Percentiles rank a stretch among this genome's conserved stretches.
These are phyloP conservation scores for Aurifilum marmelostoma DNA, from an alignment of 2,329 filamentous ascomycete species.

Conservation along the genomic window DNA sequence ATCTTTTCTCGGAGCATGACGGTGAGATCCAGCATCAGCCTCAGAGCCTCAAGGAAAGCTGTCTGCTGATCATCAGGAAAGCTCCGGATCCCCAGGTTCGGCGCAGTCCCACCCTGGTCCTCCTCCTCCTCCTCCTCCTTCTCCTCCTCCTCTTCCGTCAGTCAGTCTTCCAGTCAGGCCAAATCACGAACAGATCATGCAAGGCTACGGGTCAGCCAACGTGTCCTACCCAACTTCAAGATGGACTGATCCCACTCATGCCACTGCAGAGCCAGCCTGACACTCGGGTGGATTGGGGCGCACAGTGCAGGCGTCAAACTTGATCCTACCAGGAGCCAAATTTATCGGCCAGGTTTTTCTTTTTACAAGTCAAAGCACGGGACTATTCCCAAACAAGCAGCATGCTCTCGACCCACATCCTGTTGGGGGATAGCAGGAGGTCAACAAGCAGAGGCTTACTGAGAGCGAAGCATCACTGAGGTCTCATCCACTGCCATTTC, in stretches of 20 bases:
- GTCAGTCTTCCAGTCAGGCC: not conserved
- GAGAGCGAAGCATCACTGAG: not conserved
- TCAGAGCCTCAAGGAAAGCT: slow-evolving; percentile 16
- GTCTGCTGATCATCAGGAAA: slow-evolving; percentile 9
- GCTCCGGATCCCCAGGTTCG: slow-evolving; percentile 9
- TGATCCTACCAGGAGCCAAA: slow-evolving; percentile 13
- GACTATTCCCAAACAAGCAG: not conserved
- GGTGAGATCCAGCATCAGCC: slow-evolving; percentile 14
- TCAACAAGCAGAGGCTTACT: slow-evolving; percentile 1
- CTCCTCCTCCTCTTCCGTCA: not conserved
- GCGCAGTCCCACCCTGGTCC: not conserved
- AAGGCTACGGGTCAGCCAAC: slow-evolving; percentile 10
- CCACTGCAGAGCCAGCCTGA: slow-evolving; percentile 6
- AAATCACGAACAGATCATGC: slow-evolving; percentile 6
- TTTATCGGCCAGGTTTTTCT: not conserved
- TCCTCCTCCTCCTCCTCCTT: not conserved
- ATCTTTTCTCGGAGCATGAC: slow-evolving; percentile 12
- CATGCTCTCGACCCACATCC: not conserved
- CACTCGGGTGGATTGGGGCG: not conserved
- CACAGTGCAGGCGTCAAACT: not conserved
- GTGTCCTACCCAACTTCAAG: not conserved
- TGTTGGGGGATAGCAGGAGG: not conserved
- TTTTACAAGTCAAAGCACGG: slow-evolving; percentile 2
- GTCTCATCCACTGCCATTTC: not conserved
- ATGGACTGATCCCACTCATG: not conserved